Evolutionary conservation across 2,329 filamentous ascomycete species (phyloP), one percentile per base, ranked within the genome.

Genomic region (Graphiopsis chlorocephala): DNA sequence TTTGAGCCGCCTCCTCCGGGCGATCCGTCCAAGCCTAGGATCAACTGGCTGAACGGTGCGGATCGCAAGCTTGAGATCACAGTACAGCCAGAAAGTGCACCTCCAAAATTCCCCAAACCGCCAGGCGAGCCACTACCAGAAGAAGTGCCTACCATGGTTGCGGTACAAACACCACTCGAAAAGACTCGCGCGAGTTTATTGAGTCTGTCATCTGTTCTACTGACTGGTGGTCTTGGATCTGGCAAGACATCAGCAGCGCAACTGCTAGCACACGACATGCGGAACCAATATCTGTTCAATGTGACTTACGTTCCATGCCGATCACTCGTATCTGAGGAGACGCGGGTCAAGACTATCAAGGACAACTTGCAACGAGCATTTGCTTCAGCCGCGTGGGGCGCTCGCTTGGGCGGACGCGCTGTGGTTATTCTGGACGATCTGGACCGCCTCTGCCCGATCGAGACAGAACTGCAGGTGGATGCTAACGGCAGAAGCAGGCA

Each of bases 401-500:
- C 94, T 38, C 86, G 94, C 66, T 84, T 95, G 0, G 93, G 93
- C 25, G 95, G 95, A 4, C 89, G 87, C 67, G 86, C 93, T 0
- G 76, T 98, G 2, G 91, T 99, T 23, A 87, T 99, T 57, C 82
- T 99, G 1, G 95, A 99, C 73, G 95, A 99, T 72, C 80, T 99
- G 7, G 95, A 99, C 77, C 92, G 92, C 72, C 83, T 99, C 1
- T 98, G 94, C 74, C 94, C 95, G 0, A 90, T 89, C 0, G 96
- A 99, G 78, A 97, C 93, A 0, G 95, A 99, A 76, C 83, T 99
- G 14, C 92, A 97, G 77, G 91, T 96, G 4, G 93, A 93, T 66
- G 93, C 98, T 70, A 98, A 99, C 73, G 92, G 92, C 20, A 87
- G 94, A 68, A 98, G 93, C 75, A 87, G 93, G 35, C 93, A 98